Base-by-base conservation (phyloP, 2,329 filamentous ascomycete species). In the Colletotrichum spinosum region DNA sequence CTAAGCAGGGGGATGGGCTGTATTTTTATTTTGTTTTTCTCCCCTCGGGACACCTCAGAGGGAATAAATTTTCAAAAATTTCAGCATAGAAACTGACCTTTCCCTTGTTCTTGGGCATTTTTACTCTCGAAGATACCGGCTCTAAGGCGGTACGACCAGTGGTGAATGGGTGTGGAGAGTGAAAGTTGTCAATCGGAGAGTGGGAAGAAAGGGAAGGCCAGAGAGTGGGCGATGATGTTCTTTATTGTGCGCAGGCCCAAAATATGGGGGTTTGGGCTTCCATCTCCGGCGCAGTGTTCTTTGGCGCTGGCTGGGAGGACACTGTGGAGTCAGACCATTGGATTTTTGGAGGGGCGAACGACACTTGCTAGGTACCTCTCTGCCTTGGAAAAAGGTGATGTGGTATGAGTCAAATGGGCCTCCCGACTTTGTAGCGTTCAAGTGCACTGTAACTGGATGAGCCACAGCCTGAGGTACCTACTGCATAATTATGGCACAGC, bases 51-150 rank as follows among this genome's bases (percentile, higher is more conserved):
- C 35, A 17, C 35, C 51, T 39, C 15, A n/a, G 17, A 44, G 35
- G 45, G 25, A 25, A 13, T 13, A 52, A n/a, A 25, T 2, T 33
- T 12, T 51, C 33, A 49, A 49, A n/a, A 45, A 65, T 55, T 65
- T 45, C 53, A 67, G 45, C 63, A 58, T 46, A 34, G 33, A 13
- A 66, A 76, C 87, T 78, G 86, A 97, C 94, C 85, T 97, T 97
- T 94, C 94, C 94, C 90, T 97, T 97, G 82, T 97, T 97, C 93
- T 97, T 97, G 77, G 94, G 94, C 94, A 97, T 97, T 69, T 82
- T 90, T 76, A 65, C 51, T 69, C 39, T 48, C 50, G 57, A 62
- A 57, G 62, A 62, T 56, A 51, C 46, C 69, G 63, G 68, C 72
- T 68, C 65, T 73, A 67, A 70, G 68, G 70, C 65, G 67, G 54